Conservation (phyloP, 2,329 filamentous ascomycete species). For the Trichophyton schoenleinii region DNA sequence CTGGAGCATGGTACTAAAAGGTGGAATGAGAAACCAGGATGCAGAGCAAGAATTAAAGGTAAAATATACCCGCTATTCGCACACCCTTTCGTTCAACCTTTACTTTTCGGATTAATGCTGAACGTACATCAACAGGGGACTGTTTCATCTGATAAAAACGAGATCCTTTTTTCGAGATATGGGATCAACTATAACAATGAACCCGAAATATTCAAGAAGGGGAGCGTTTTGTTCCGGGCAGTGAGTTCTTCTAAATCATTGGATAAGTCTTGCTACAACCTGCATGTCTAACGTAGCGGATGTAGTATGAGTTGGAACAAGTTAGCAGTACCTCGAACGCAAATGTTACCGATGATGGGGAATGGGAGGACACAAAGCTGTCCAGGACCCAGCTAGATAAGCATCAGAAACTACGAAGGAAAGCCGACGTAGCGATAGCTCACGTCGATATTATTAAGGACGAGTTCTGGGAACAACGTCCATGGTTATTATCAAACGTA, state of each 20-base stretch:
- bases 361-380: conserved; percentile 33
- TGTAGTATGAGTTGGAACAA: conserved; percentile 58
- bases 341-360: conserved; percentile 30
- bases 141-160: conserved; percentile 78
- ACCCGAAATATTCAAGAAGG: conserved; percentile 81
- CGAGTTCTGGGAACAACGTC: conserved; percentile 78
- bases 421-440: conserved; percentile 67
- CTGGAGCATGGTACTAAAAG: conserved; percentile 73
- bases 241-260: conserved; percentile 34
- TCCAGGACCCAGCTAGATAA: conserved; percentile 76
- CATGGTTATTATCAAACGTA: conserved; percentile 69
- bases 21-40: conserved; percentile 60
- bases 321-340: conserved; percentile 28
- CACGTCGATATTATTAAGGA: conserved; percentile 93
- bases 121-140: conserved; percentile 50
- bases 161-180: conserved; percentile 81
- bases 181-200: conserved; percentile 98
- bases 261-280: neutral
- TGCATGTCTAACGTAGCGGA: neutral
- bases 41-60: conserved; percentile 72
- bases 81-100: neutral
- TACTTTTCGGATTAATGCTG: neutral
- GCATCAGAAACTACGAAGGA: conserved; percentile 65
- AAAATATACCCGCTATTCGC: conserved; percentile 5
- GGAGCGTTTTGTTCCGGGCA: conserved; percentile 77